phyloP scores from a whole-genome alignment of 148 eudicot genomes.

The Amaranthus palmeri region DNA sequence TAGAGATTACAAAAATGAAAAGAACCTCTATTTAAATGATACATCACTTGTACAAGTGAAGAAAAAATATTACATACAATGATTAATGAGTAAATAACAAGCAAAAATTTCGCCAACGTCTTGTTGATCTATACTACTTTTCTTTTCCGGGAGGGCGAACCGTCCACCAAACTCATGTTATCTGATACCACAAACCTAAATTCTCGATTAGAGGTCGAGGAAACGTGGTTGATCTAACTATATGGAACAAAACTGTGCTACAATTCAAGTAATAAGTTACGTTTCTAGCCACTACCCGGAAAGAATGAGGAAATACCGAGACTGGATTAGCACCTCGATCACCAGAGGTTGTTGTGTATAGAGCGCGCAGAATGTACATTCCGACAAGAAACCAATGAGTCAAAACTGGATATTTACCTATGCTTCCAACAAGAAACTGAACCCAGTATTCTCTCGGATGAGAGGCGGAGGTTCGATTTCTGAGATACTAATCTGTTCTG shows the following conservation, averaged over 20 bases:
- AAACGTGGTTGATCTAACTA: background rate
- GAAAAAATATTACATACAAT: background rate
- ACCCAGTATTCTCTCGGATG: slow-evolving; percentile 74
- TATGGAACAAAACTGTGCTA: background rate
- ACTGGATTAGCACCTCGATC: background rate
- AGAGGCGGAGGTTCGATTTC: slow-evolving; percentile 84
- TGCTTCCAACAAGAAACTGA: slow-evolving; percentile 52
- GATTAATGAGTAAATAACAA: background rate
- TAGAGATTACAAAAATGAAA: background rate
- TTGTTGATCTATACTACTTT: background rate
- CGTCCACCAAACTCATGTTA: background rate
- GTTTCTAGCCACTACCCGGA: background rate
- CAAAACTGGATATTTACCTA: slow-evolving; percentile 2
- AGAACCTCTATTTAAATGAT: background rate
- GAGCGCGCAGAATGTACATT: slow-evolving; percentile 9
- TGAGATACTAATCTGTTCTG: slow-evolving; percentile 57
- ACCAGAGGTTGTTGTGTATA: background rate
- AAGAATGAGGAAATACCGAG: background rate
- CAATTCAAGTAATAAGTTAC: background rate
- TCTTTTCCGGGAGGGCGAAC: background rate
- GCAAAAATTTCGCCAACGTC: slow-evolving; percentile 1
- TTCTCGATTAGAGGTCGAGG: background rate
- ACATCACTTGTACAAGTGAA: background rate
- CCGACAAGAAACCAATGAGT: background rate
- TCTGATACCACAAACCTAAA: background rate